Base-by-base conservation (phyloP, 1,284 basidiomycete species). In the Caloboletus firmus region DNA sequence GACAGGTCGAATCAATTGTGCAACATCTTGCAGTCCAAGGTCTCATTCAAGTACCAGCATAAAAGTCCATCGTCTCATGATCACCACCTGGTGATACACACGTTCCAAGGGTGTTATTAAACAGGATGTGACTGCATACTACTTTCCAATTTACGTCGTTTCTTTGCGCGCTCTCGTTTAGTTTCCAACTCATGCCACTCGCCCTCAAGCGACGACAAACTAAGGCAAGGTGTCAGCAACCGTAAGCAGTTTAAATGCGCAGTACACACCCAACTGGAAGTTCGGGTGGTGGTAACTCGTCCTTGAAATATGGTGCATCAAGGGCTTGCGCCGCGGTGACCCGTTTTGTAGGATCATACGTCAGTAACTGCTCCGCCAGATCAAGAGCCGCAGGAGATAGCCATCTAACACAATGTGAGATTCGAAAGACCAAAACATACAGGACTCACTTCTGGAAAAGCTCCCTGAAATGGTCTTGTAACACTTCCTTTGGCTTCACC, bases 101-200 rank as follows among this genome's bases (percentile, higher is more conserved):
- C 44, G 57, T 59, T 66, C 58, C 55, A 54, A 57, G 50, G 36
- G 45, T 58, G 50, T 48, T 55, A 61, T 59, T 68, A 70, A 45
- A 68, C 66, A 67, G 53, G 62, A 35, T 69, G 69, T 66, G 57
- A 42, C 26, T 56, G 65, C 44, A 37, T 45, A 63, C 54, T 68
- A 58, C 31, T 53, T 59, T 70, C 65, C 51, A 78, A 80, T 74
- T 80, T 84, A 69, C 76, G 72, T 51, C 85, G 78, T 71, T 87
- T 91, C 75, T 84, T 90, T 53, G 86, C 88, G 34, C 89, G 83
- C 73, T 92, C 91, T 52, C 86, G 78, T 72, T 95, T 95, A 31
- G 89, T 88, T 69, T 96, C 94, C 56, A 92, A 79, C 70, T 97
- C 94, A 70, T 97, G 94, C 93, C 94, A 97, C 69, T 97, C 95